Evolutionary conservation across 257 asterid genomes (phyloP).

Genomic region (Thymus quinquecostatus): DNA sequence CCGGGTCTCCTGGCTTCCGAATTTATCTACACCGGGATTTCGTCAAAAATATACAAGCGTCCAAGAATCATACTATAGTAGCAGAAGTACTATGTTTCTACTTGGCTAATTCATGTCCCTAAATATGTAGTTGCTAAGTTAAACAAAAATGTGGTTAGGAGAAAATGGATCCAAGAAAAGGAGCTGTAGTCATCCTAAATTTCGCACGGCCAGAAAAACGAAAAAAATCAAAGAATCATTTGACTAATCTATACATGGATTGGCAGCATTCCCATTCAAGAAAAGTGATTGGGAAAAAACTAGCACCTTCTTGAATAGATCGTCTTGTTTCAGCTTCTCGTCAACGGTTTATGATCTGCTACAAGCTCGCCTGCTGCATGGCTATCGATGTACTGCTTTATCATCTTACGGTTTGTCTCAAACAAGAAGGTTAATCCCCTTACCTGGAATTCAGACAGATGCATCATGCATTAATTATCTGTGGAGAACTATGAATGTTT

Average conservation of each 20-base stretch:
- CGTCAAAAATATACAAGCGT: background rate
- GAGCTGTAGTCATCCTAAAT: conserved; percentile 13
- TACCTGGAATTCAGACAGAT: conserved; percentile 47
- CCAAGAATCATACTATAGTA: background rate
- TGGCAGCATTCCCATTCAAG: conserved; percentile 20
- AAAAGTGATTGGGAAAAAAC: conserved; percentile 34
- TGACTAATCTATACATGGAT: conserved; percentile 28
- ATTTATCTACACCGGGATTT: too few relatives aligned
- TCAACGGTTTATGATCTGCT: conserved; percentile 32
- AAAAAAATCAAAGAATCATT: background rate
- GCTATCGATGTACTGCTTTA: conserved; percentile 42
- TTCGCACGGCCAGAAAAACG: background rate
- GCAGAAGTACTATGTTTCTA: background rate
- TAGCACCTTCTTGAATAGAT: conserved; percentile 29
- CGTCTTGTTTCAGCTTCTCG: conserved; percentile 16
- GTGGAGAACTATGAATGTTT: background rate
- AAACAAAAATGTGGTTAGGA: background rate
- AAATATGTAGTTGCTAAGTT: background rate
- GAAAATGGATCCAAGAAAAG: too few relatives aligned
- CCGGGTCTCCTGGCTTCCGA: too few relatives aligned
- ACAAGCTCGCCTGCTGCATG: conserved; percentile 21
- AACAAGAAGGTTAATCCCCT: conserved; percentile 53
- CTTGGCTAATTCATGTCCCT: background rate
- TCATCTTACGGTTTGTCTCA: conserved; percentile 42
- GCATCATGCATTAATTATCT: background rate